Conservation (phyloP, 768 basidiomycete species). For the Pulveroboletus sp. region DNA sequence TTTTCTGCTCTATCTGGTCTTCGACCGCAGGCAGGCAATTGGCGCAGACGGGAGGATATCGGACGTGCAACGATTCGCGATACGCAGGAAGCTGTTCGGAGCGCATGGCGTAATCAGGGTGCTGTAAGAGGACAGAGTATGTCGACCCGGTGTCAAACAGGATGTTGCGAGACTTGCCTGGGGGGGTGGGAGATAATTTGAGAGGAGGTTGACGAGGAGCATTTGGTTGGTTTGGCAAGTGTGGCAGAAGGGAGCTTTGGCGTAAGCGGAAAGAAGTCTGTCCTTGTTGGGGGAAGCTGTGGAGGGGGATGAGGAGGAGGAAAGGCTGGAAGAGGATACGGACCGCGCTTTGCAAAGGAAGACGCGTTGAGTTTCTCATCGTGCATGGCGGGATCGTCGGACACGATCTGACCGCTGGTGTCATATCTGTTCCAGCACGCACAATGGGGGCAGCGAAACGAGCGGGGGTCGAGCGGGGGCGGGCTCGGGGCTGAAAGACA, state of each 20-base stretch:
- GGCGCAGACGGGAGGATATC: conserved; percentile 87
- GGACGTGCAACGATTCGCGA: conserved; percentile 65
- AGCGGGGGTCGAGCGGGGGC: conserved; percentile 45
- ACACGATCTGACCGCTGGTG: conserved; percentile 69
- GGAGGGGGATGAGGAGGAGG: not conserved
- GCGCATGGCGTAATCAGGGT: conserved; percentile 66
- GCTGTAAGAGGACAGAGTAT: conserved; percentile 41
- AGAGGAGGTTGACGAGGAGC: conserved; percentile 80
- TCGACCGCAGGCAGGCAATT: conserved; percentile 77
- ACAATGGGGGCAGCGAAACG: conserved; percentile 68
- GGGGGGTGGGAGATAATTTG: conserved; percentile 83
- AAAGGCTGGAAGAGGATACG: conserved; percentile 13
- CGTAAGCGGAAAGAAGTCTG: conserved; percentile 60
- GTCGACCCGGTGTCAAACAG: not conserved
- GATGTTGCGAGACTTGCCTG: conserved; percentile 45
- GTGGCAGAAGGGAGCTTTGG: conserved; percentile 71
- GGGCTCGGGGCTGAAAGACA: conserved; percentile 50
- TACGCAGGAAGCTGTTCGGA: conserved; percentile 69
- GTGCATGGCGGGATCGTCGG: conserved; percentile 88
- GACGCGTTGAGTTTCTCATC: conserved; percentile 66
- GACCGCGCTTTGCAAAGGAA: conserved; percentile 75
- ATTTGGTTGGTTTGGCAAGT: conserved; percentile 92
- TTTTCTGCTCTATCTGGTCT: conserved; percentile 72
- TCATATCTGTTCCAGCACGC: conserved; percentile 76
- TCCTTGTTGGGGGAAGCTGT: conserved; percentile 70